Evolutionary conservation across 495 filamentous ascomycete genomes (phyloP).

Genomic region (Umbilicaria muhlenbergii): DNA sequence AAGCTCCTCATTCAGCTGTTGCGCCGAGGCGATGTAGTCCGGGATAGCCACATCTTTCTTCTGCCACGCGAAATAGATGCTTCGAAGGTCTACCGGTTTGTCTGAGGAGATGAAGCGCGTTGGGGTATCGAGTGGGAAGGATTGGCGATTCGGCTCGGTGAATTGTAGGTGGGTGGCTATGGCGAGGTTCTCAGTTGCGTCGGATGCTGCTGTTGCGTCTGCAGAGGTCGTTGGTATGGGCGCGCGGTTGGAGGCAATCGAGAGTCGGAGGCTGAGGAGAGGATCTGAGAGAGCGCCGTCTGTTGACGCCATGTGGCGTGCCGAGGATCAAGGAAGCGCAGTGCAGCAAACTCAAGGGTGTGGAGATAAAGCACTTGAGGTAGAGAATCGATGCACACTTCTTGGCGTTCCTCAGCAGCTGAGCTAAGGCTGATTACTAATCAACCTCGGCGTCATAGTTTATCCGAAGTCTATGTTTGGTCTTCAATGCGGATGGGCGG

Average conservation of each 20-base stretch:
- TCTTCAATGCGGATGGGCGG: too few relatives aligned
- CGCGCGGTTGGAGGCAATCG: constrained; percentile 49
- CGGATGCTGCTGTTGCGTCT: constrained; percentile 28
- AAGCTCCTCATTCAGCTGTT: constrained; percentile 68
- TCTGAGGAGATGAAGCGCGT: constrained; percentile 72
- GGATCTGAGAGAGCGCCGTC: constrained; percentile 43
- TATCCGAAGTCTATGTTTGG: too few relatives aligned
- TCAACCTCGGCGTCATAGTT: neutral
- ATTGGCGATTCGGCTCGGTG: constrained; percentile 39
- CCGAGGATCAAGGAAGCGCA: neutral
- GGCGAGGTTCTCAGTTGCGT: constrained; percentile 42
- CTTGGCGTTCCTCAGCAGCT: neutral
- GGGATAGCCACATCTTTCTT: constrained; percentile 78
- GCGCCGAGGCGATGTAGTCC: constrained; percentile 74
- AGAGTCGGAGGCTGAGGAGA: constrained; percentile 61
- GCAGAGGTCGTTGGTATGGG: constrained; percentile 54
- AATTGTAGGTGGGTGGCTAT: constrained; percentile 75
- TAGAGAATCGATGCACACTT: neutral
- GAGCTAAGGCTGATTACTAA: neutral
- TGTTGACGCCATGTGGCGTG: constrained; percentile 14
- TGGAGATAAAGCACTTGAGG: neutral
- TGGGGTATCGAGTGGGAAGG: constrained; percentile 55
- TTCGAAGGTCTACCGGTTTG: constrained; percentile 71
- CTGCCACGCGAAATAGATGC: constrained; percentile 87
- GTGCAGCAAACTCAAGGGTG: neutral